Evolutionary conservation across 441 rosid species (phyloP), one percentile per base, ranked within the genome.

Genomic region (Bruguiera hainesii): DNA sequence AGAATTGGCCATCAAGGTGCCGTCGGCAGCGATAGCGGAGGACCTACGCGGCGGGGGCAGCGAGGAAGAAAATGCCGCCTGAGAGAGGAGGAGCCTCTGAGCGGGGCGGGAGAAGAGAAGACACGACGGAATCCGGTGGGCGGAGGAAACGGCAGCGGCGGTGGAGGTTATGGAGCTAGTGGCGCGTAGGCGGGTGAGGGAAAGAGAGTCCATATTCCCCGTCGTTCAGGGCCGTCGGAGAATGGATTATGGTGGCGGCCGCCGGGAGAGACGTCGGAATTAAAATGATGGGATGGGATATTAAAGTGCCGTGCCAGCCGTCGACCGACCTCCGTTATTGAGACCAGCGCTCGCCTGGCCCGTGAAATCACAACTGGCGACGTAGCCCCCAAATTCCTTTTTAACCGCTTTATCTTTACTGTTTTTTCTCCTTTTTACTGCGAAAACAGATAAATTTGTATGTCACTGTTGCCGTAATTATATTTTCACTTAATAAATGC

Each of bases 1-100:
- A 0, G 85, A 82, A 70, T 84, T 81, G 68, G 82, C 82, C 71
- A 76, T 81, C 73, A 88, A 78, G 61, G 85, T 75, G 66, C 80
- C 84, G 6, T 74, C 23, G 23, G 87, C 68, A 15, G 77, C 63
- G 65, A 81, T 39, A 53, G 67, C 48, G 33, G 78, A 80, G 15
- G 89, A 74, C 64, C 77, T 72, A 10, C 80, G 76, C 58, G 66
- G 68, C 58, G 18, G 29, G 62, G 65, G 68, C 21, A 63, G 70
- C 21, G 61, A 64, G 42, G 42, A 69, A 73, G 39, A 71, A 75
- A 85, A 9, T 63, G 79, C 61, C 5, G 73, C 61, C 39, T 57
- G 20, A n/a, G 70, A 70, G 49, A 73, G 50, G 49, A 73, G 50
- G 16, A 56, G 68, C 25, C 49, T 64, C 37, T 29, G 71, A 62